Conservation (phyloP, 306 rosid species). For the Cercis canadensis region DNA sequence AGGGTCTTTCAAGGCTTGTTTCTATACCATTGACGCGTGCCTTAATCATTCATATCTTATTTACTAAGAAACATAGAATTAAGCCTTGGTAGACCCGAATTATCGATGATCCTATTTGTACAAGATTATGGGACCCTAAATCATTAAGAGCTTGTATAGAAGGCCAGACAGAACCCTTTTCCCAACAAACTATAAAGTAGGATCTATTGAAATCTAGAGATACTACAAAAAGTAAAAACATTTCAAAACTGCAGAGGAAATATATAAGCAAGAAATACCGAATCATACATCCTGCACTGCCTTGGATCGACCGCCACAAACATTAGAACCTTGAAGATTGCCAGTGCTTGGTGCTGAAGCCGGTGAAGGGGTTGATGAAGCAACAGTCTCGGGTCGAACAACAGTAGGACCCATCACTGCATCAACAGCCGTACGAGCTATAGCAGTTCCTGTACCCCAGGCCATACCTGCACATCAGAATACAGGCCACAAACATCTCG, state of each 20-base stretch:
- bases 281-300: slow-evolving; percentile 36
- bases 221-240: neutral
- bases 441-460: slow-evolving; percentile 31
- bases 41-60: neutral
- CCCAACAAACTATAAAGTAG: neutral
- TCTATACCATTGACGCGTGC: too few relatives aligned
- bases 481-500: neutral
- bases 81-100: neutral
- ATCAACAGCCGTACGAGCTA: slow-evolving; percentile 36
- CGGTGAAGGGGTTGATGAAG: slow-evolving; percentile 8
- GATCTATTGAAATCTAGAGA: neutral
- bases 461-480: slow-evolving; percentile 32
- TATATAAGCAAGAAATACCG: neutral
- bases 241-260: neutral
- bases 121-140: too few relatives aligned
- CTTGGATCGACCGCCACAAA: slow-evolving; percentile 26
- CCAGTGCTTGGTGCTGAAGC: neutral
- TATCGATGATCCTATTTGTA: neutral
- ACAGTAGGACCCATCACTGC: slow-evolving; percentile 39
- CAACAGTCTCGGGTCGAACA: slow-evolving; percentile 27
- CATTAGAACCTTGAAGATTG: neutral
- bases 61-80: neutral
- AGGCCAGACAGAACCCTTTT: neutral
- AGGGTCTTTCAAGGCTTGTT: too few relatives aligned
- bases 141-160: neutral